Evolutionary conservation across 768 basidiomycete species (phyloP), one percentile per base, ranked within the genome.

Genomic region (Saitozyma sp.): DNA sequence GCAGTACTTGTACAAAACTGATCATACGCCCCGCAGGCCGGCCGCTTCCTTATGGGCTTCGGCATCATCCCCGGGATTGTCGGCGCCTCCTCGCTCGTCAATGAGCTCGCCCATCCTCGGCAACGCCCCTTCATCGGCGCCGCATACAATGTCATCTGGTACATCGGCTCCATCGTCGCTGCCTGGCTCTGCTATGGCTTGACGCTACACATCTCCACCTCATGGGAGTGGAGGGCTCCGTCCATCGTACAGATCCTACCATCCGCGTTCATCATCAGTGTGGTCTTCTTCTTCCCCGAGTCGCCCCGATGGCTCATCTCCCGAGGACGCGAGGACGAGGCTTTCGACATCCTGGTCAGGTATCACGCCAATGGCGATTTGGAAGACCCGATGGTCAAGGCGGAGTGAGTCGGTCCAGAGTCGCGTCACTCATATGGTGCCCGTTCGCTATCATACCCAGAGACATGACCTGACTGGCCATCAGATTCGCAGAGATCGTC

Each of bases 281-380:
- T 29, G 29, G 29, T 29, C 29, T 29, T 29, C 29, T 29, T 29
- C 29, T 29, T 29, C 29, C 29, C 29, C 29, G 29, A 29, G 29
- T 29, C 29, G 29, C 29, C 29, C 29, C 29, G 29, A 29, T 29
- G 29, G 29, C 29, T 29, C 29, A 29, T 29, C 29, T 29, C 29
- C 29, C 29, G 29, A 29, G 29, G 29, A 29, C 29, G 29, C 29
- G 29, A 29, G 29, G 29, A 29, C 29, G 29, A 29, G 29, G 29
- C 29, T 2, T 29, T 29, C 29, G 29, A 29, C 29, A 29, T 29
- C 29, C 5, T 29, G 29, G 29, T 14, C 38, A 87, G 89, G 76
- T 91, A 91, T 78, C 91, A 92, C 70, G 89, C 89, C 39, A 86
- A 89, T 67, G 86, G 89, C 66, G 84, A 92, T 78, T 9, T 74